Conservation (phyloP, 108 stramenopile species). For the Nannochloropsis gaditana region DNA sequence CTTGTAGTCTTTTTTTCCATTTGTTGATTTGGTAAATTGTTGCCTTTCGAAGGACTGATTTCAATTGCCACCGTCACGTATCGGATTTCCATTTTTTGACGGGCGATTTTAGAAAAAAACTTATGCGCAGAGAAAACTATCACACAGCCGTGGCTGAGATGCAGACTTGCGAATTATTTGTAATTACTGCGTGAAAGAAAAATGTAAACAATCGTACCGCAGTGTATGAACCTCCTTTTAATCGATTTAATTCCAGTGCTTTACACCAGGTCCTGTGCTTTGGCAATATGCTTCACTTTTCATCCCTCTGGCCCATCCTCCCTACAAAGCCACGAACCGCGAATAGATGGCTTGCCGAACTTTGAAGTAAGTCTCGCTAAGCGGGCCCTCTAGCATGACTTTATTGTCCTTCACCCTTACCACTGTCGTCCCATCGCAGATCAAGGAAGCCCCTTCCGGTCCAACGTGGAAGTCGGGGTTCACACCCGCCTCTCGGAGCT, state of each 20-base stretch:
- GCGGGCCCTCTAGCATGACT: neutral
- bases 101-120: no score
- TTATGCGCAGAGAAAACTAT: no score
- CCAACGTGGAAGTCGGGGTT: neutral
- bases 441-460: neutral
- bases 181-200: no score
- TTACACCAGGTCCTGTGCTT: neutral
- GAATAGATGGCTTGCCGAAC: neutral
- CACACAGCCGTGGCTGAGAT: no score
- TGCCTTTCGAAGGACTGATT: no score
- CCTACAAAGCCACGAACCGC: neutral
- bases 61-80: no score
- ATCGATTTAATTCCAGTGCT: neutral
- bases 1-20: no score
- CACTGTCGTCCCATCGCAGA: constrained; percentile 14
- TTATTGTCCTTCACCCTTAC: constrained; percentile 15
- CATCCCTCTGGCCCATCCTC: neutral
- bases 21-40: no score
- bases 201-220: no score
- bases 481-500: neutral
- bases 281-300: neutral
- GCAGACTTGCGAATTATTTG: no score
- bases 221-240: no score
- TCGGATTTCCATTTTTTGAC: no score
- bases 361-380: neutral